Percentiles rank a stretch among this genome's conserved stretches.
These are phyloP conservation scores for Bryum argenteum DNA, from an alignment of 225 moss, liverwort and hornwort genomes.

Conservation along the genomic window DNA sequence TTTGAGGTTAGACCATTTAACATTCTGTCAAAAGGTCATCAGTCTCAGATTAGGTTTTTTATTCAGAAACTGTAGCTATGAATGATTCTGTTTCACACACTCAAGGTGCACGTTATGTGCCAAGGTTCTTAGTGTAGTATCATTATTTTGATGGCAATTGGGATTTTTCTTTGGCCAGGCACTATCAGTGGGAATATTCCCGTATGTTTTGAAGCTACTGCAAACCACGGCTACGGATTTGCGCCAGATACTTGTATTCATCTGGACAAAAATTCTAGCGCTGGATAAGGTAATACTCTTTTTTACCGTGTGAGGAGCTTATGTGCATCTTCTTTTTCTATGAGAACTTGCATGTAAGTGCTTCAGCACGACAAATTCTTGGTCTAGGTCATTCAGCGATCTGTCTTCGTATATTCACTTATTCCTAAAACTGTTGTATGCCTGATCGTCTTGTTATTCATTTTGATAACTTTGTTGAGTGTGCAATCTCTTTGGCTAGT, in stretches of 20 bases:
- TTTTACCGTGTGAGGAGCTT: neutral
- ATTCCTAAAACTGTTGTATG: neutral
- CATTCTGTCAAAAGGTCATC: neutral
- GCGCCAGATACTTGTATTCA: constrained; percentile 96
- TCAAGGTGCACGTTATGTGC: too few species aligned
- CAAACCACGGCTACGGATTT: constrained; percentile 94
- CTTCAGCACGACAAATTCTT: neutral
- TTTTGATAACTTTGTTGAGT: neutral
- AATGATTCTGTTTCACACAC: too few species aligned
- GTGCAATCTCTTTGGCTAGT: constrained; percentile 16
- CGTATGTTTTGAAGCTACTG: constrained; percentile 89
- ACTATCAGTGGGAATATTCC: constrained; percentile 94
- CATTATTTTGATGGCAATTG: constrained; percentile 5
- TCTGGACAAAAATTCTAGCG: constrained; percentile 98
- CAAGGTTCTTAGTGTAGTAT: constrained; percentile 14
- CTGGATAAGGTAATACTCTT: constrained; percentile 76
- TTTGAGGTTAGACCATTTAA: constrained; percentile 14
- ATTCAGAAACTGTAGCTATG: too few species aligned
- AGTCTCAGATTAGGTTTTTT: constrained; percentile 24
- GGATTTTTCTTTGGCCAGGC: constrained; percentile 60
- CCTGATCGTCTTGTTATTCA: constrained; percentile 6
- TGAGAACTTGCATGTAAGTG: neutral
- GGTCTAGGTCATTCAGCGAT: constrained; percentile 8
- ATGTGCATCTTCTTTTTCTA: constrained; percentile 8
- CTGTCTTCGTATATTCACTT: neutral